Percentiles rank a stretch among this genome's conserved stretches.
Evolutionary conservation across 148 eudicot genomes (phyloP).

Genomic region (Pharnaceum exiguum): DNA sequence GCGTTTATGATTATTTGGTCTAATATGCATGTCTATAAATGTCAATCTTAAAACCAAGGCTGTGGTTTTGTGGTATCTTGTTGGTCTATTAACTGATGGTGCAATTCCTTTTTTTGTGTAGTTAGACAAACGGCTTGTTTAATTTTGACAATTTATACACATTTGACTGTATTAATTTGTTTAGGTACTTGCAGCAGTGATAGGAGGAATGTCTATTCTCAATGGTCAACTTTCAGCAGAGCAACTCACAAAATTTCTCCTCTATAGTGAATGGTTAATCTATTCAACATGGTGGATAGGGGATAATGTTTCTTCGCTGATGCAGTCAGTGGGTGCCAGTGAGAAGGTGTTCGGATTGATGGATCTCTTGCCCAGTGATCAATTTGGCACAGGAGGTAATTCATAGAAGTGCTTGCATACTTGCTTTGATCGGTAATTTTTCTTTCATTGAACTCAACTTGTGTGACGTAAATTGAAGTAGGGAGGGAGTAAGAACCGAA

Average conservation of each 20-base stretch:
- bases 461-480: too few relatives aligned
- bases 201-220: slow-evolving; percentile 93
- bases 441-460: background rate
- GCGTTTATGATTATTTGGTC: too few relatives aligned
- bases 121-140: background rate
- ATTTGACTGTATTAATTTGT: slow-evolving; percentile 17
- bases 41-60: too few relatives aligned
- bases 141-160: slow-evolving; percentile 13
- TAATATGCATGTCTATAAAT: too few relatives aligned
- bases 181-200: slow-evolving; percentile 89
- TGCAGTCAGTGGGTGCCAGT: slow-evolving; percentile 99
- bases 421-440: background rate
- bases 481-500: too few relatives aligned
- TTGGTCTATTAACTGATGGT: too few relatives aligned
- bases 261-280: slow-evolving; percentile 98
- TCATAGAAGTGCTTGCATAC: background rate
- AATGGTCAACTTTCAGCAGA: slow-evolving; percentile 87
- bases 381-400: slow-evolving; percentile 68
- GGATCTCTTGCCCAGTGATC: slow-evolving; percentile 77
- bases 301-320: slow-evolving; percentile 85
- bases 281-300: slow-evolving; percentile 99
- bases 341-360: slow-evolving; percentile 95
- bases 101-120: background rate
- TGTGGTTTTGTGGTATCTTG: too few relatives aligned
- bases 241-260: slow-evolving; percentile 88